A percentile compares a stretch with the other conserved stretches of the same genome.
Evolutionary conservation across 2,329 filamentous ascomycete genomes (phyloP).

Genomic region (Onygena corvina): DNA sequence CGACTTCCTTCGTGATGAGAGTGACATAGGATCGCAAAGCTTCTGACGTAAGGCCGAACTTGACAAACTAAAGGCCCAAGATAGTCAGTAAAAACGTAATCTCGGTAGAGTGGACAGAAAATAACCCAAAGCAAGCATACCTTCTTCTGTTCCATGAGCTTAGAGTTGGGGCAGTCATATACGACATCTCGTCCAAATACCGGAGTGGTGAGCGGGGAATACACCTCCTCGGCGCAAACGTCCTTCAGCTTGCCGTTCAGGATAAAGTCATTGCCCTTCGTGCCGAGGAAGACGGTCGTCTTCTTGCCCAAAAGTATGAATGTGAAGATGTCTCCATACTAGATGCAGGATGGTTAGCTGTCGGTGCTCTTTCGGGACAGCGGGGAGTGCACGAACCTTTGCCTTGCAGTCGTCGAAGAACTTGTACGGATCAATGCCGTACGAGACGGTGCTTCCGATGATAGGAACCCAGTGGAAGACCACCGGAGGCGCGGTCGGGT

Average conservation of each 20-base stretch:
- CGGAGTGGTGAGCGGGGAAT: constrained; percentile 59
- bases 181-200: constrained; percentile 77
- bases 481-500: constrained; percentile 61
- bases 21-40: constrained; percentile 61
- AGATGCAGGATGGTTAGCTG: constrained; percentile 8
- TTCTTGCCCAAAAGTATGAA: constrained; percentile 81
- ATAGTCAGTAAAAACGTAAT: background rate
- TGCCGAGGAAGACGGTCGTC: constrained; percentile 73
- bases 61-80: constrained; percentile 42
- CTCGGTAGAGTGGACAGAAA: background rate
- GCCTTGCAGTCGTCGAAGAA: constrained; percentile 54
- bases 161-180: constrained; percentile 81
- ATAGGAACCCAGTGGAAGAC: constrained; percentile 57
- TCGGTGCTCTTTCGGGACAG: background rate
- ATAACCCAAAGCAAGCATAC: constrained; percentile 34
- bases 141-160: constrained; percentile 95
- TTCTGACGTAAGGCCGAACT: constrained; percentile 51
- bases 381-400: constrained; percentile 48
- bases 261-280: constrained; percentile 79
- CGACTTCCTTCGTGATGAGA: constrained; percentile 63
- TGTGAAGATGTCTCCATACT: constrained; percentile 84
- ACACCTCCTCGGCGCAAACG: constrained; percentile 82
- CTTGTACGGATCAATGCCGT: constrained; percentile 70
- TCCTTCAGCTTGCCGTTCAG: constrained; percentile 84
- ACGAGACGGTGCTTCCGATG: constrained; percentile 81